Conservation (phyloP, 495 filamentous ascomycete species). For the Sphaerosporella brunnea region DNA sequence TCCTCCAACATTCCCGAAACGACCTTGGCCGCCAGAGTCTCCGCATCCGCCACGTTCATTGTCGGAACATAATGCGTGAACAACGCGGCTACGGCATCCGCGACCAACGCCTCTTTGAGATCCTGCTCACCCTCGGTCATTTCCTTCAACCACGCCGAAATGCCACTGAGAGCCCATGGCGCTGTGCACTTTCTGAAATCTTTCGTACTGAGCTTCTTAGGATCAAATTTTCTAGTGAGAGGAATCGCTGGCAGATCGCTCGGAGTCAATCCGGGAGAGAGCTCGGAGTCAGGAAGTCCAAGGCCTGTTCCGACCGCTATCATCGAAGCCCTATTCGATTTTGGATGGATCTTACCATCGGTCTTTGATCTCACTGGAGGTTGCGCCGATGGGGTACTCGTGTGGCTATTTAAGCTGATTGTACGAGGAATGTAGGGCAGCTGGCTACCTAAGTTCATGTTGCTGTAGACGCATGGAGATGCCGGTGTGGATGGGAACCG, state of each 20-base stretch:
- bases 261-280: slow-evolving; percentile 25
- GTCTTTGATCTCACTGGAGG: slow-evolving; percentile 84
- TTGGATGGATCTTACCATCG: slow-evolving; percentile 53
- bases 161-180: slow-evolving; percentile 85
- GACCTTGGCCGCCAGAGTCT: slow-evolving; percentile 62
- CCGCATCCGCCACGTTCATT: slow-evolving; percentile 96
- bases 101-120: slow-evolving; percentile 61
- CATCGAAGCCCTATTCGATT: slow-evolving; percentile 12
- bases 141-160: slow-evolving; percentile 69
- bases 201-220: slow-evolving; percentile 62
- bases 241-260: slow-evolving; percentile 34
- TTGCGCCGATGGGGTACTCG: slow-evolving; percentile 59
- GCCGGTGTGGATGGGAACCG: background rate
- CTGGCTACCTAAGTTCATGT: background rate
- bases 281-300: slow-evolving; percentile 3
- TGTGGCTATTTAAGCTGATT: slow-evolving; percentile 64
- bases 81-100: slow-evolving; percentile 70
- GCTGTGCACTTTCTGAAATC: slow-evolving; percentile 77
- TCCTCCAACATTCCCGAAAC: slow-evolving; percentile 65
- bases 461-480: background rate
- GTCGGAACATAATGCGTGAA: slow-evolving; percentile 95
- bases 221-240: slow-evolving; percentile 52
- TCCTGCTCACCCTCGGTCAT: slow-evolving; percentile 74
- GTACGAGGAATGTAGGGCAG: slow-evolving; percentile 51
- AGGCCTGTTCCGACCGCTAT: background rate